These are phyloP conservation scores for Recurvomyces mirabilis DNA, from an alignment of 495 filamentous ascomycete species.

Conservation along the genomic window DNA sequence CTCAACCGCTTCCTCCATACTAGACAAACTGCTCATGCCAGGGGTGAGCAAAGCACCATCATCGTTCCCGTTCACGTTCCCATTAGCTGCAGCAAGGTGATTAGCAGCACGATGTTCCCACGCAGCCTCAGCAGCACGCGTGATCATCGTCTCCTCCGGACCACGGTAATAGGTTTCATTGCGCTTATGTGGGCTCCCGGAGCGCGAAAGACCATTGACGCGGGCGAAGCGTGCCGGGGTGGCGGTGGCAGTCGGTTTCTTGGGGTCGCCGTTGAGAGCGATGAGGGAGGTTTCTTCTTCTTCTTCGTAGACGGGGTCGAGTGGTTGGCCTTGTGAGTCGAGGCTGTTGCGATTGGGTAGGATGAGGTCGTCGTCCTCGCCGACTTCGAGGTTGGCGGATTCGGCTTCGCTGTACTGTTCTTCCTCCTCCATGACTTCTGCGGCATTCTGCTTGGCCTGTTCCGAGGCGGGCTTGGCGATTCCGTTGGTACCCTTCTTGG, in stretches of 20 bases:
- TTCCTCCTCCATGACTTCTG: background rate
- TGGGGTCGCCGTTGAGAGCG: conserved; percentile 15
- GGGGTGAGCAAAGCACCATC: conserved; percentile 5
- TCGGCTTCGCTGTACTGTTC: conserved; percentile 4
- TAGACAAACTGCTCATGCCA: conserved; percentile 1
- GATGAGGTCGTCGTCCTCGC: background rate
- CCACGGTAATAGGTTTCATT: background rate
- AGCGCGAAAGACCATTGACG: conserved; percentile 1
- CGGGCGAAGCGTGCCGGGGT: conserved; percentile 8
- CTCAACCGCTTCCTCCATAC: background rate
- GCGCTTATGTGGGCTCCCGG: conserved; percentile 11
- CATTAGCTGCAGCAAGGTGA: too few species aligned
- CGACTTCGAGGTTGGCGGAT: background rate
- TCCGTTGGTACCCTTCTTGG: conserved; percentile 3
- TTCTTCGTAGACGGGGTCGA: conserved; percentile 20
- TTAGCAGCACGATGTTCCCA: conserved; percentile 6
- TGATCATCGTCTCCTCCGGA: conserved; percentile 10
- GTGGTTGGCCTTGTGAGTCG: conserved; percentile 16
- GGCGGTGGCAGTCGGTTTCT: conserved; percentile 16
- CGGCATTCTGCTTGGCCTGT: background rate
- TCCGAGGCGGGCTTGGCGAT: background rate
- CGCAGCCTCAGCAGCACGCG: conserved; percentile 12
- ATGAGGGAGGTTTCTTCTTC: conserved; percentile 17
- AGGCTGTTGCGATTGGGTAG: conserved; percentile 7
- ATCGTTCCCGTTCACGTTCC: too few species aligned